phyloP scores from a whole-genome alignment of 2,329 filamentous ascomycete genomes.

The Graphilbum ipis-grandicollis region DNA sequence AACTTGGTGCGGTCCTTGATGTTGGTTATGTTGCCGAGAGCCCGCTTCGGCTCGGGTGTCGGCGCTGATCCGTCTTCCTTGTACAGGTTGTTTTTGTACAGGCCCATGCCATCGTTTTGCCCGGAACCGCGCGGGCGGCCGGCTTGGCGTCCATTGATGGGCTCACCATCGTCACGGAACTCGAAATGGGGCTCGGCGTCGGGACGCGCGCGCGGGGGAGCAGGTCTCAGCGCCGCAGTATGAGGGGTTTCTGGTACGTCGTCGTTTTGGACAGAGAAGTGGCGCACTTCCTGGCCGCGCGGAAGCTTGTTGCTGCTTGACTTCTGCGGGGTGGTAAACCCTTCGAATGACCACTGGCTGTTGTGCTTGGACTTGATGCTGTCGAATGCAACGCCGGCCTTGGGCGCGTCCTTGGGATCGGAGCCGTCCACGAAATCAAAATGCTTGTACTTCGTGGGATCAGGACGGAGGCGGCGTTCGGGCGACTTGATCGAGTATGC shows the following conservation, averaged over 20 bases:
- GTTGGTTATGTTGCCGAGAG: conserved; percentile 54
- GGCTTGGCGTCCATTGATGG: conserved; percentile 28
- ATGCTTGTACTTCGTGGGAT: conserved; percentile 69
- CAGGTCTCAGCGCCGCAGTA: conserved; percentile 25
- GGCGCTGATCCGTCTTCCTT: conserved; percentile 32
- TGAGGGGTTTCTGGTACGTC: conserved; percentile 39
- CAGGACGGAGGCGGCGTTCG: conserved; percentile 38
- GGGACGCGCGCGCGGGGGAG: conserved; percentile 51
- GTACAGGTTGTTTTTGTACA: conserved; percentile 67
- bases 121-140: conserved; percentile 33
- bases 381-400: conserved; percentile 22
- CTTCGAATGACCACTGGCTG: conserved; percentile 68
- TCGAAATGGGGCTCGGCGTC: conserved; percentile 75
- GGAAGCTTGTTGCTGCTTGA: conserved; percentile 36
- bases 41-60: conserved; percentile 17
- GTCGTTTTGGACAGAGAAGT: conserved; percentile 61
- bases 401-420: conserved; percentile 29
- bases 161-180: conserved; percentile 56
- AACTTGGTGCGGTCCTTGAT: conserved; percentile 56
- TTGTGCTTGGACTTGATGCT: conserved; percentile 43
- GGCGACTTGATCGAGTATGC: conserved; percentile 17
- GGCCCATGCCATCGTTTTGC: conserved; percentile 48
- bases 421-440: conserved; percentile 63
- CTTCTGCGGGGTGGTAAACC: conserved; percentile 77
- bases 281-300: conserved; percentile 52